A percentile compares a stretch with the other conserved stretches of the same genome.
Evolutionary conservation across 2,329 filamentous ascomycete genomes (phyloP).

Genomic region (Blastomyces parvus): DNA sequence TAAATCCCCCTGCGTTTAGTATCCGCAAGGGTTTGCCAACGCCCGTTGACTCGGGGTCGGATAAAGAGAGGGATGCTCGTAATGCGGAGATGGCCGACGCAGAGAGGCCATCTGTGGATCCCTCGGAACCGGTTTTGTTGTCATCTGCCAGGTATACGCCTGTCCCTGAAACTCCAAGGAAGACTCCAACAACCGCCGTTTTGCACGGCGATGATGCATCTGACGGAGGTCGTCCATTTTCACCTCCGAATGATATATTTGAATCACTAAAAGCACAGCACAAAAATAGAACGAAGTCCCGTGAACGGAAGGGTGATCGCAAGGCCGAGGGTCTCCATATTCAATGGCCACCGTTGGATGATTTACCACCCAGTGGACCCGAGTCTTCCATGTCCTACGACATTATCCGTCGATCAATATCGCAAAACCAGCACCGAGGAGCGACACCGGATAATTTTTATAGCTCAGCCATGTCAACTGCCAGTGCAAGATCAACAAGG

Average conservation of each 20-base stretch:
- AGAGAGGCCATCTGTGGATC: slow-evolving; percentile 20
- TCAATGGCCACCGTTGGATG: slow-evolving; percentile 43
- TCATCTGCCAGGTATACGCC: slow-evolving; percentile 40
- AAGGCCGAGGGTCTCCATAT: slow-evolving; percentile 69
- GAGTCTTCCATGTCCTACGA: background rate
- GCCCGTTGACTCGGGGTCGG: slow-evolving; percentile 40
- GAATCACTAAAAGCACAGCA: slow-evolving; percentile 52
- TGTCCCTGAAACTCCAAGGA: slow-evolving; percentile 28
- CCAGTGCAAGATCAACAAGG: slow-evolving; percentile 42
- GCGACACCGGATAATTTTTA: slow-evolving; percentile 5
- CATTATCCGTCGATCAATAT: background rate
- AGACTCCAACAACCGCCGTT: slow-evolving; percentile 52
- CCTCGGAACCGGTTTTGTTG: slow-evolving; percentile 31
- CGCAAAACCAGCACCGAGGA: slow-evolving; percentile 8
- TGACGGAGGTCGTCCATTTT: slow-evolving; percentile 50
- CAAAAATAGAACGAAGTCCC: slow-evolving; percentile 50
- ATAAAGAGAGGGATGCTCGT: slow-evolving; percentile 33
- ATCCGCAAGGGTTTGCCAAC: slow-evolving; percentile 34
- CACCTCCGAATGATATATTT: slow-evolving; percentile 57
- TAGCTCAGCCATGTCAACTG: slow-evolving; percentile 31
- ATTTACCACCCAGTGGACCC: background rate
- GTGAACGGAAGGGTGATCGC: slow-evolving; percentile 68
- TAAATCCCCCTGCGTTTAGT: slow-evolving; percentile 35
- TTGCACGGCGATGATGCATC: slow-evolving; percentile 44
- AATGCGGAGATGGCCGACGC: slow-evolving; percentile 12